Evolutionary conservation across 306 rosid species (phyloP), one percentile per base, ranked within the genome.

Genomic region (Ochetophila trinervis): DNA sequence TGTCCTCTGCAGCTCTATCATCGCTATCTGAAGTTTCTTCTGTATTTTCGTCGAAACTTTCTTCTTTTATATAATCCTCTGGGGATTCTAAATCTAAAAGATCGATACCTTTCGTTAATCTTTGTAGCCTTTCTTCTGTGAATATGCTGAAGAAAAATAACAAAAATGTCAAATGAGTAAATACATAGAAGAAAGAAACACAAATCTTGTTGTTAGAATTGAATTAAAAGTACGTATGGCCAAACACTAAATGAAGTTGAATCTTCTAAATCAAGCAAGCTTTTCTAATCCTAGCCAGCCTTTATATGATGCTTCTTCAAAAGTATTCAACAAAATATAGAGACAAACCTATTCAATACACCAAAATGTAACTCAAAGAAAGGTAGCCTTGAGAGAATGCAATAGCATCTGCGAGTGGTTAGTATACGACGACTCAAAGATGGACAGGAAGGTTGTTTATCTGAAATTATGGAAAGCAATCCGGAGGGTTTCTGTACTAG

Each of bases 311-410:
- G 32, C 32, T 27, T 27, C 10, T 67, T 30, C 14, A 17, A 20
- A 7, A 75, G 23, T 18, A 18, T 27, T 20, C 45, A 51, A 40
- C 22, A 45, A 8, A 40, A 58, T 61, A 60, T 47, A 50, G 13
- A 23, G 35, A 66, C 84, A 62, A 42, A 94, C 99, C 96, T 88
- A 65, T 85, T 86, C 84, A 94, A 79, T 53, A 90, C 86, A 74
- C 91, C 96, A 75, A 94, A 94, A 86, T 94, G 99, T 78, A 94
- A 74, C 58, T 90, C 99, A 55, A 94, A 94, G 65, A 83, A 85
- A 27, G 99, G 99, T 54, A 90, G 78, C 85, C 99, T 88, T 18
- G 99, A 86, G 60, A 94, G 87, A 74, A 94, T 84, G 83, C 99
- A 94, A 82, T 94, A 94, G 65, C 99, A 94, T 88, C 99, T 82